Evolutionary conservation across 1,284 basidiomycete species (phyloP).

Genomic region (Mycosarcoma mackinlayi): DNA sequence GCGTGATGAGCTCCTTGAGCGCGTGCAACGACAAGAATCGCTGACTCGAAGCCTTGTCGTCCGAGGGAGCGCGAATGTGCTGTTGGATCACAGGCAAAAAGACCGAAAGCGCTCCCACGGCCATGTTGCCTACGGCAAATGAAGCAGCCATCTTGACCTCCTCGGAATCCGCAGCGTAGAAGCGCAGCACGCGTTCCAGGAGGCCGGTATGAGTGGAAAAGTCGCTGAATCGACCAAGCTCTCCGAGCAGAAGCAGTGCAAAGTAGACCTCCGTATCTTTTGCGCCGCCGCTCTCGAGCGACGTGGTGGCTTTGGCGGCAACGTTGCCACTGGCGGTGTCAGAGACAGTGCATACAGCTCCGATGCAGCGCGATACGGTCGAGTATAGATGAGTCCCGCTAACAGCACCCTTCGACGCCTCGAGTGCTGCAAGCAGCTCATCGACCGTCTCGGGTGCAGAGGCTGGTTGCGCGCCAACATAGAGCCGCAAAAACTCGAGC

Average conservation of each 20-base stretch:
- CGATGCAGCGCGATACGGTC: conserved; percentile 58
- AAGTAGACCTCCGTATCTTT: conserved; percentile 55
- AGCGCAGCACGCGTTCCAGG: conserved; percentile 49
- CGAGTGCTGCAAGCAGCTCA: conserved; percentile 40
- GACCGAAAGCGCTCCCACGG: conserved; percentile 85
- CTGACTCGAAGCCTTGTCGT: conserved; percentile 67
- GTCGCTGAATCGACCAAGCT: conserved; percentile 54
- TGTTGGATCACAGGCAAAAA: conserved; percentile 88
- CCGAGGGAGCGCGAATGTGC: conserved; percentile 73
- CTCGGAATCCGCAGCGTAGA: conserved; percentile 46
- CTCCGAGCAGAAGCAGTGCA: conserved; percentile 55
- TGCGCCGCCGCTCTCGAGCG: conserved; percentile 22
- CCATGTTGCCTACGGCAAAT: conserved; percentile 80
- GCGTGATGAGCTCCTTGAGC: conserved; percentile 93
- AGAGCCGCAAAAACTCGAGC: conserved; percentile 80
- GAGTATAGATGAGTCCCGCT: conserved; percentile 46
- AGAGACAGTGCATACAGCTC: conserved; percentile 50
- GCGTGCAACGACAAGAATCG: conserved; percentile 81
- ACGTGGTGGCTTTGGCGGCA: conserved; percentile 26
- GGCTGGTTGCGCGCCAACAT: conserved; percentile 80
- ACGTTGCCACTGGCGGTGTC: conserved; percentile 30
- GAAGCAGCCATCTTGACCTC: conserved; percentile 60
- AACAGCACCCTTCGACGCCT: conserved; percentile 23
- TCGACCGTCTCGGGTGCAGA: conserved; percentile 30
- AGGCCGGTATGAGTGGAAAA: conserved; percentile 35